phyloP scores from a whole-genome alignment of 1,284 basidiomycete genomes.

The Heterobasidion parviporum region DNA sequence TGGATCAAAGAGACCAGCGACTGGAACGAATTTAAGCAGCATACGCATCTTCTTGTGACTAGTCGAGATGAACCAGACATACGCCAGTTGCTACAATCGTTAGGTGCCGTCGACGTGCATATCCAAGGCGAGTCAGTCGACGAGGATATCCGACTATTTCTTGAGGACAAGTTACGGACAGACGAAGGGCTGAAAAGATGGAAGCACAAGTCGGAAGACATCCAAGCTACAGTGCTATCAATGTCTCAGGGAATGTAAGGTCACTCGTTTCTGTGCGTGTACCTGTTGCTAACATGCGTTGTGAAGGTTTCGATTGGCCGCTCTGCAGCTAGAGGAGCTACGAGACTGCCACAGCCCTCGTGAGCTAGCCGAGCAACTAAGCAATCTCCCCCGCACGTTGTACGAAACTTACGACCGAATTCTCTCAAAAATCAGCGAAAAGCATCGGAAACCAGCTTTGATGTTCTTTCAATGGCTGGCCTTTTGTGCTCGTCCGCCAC shows the following conservation, averaged over 20 bases:
- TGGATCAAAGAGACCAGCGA: not conserved
- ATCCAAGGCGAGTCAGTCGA: not conserved
- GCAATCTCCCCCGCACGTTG: not conserved
- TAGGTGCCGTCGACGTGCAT: not conserved
- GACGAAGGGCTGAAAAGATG: not conserved
- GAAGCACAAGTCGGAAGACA: not conserved
- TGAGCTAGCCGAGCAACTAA: not conserved
- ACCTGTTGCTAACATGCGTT: not conserved
- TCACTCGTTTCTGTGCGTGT: not conserved
- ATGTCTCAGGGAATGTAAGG: not conserved
- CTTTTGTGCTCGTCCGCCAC: not conserved
- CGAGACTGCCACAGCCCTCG: not conserved
- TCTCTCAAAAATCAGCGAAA: not conserved
- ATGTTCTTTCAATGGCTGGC: not conserved
- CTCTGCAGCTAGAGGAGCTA: not conserved
- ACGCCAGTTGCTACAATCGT: not conserved
- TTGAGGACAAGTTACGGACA: not conserved
- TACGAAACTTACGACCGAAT: not conserved
- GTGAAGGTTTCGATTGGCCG: not conserved
- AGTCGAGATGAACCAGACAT: not conserved
- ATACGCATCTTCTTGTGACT: not conserved
- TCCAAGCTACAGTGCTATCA: not conserved
- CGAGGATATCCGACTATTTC: not conserved
- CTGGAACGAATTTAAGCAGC: not conserved
- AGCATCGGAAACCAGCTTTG: not conserved